These are phyloP conservation scores for Lipomyces orientalis DNA, from an alignment of 805 yeast genomes.

Conservation along the genomic window DNA sequence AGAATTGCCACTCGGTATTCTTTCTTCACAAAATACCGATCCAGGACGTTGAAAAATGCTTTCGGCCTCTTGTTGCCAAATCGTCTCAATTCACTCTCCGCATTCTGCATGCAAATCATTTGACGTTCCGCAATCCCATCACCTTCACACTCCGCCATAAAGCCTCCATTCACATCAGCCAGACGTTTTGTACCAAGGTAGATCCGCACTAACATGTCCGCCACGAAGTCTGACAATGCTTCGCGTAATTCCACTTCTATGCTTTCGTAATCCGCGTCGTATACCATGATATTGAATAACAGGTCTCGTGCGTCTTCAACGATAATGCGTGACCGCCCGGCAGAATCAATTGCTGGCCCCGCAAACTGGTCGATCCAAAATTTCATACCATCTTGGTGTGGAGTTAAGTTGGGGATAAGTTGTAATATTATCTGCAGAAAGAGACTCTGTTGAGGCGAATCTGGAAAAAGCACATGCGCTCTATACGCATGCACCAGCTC, in stretches of 20 bases:
- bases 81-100: constrained; percentile 49
- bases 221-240: constrained; percentile 39
- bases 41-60: constrained; percentile 49
- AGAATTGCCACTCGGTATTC: constrained; percentile 50
- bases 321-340: constrained; percentile 52
- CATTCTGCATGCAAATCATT: constrained; percentile 56
- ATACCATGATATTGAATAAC: constrained; percentile 41
- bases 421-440: constrained; percentile 44
- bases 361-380: constrained; percentile 59
- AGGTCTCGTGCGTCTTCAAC: constrained; percentile 46
- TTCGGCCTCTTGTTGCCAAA: constrained; percentile 52
- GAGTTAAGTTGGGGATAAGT: constrained; percentile 44
- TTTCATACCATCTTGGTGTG: constrained; percentile 42
- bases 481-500: constrained; percentile 43
- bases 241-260: constrained; percentile 26
- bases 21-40: constrained; percentile 47
- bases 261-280: constrained; percentile 35
- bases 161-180: not conserved
- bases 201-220: constrained; percentile 40
- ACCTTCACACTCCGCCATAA: constrained; percentile 16
- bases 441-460: constrained; percentile 37
- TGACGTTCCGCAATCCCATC: constrained; percentile 50
- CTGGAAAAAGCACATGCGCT: constrained; percentile 28
- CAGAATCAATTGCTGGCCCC: constrained; percentile 62
- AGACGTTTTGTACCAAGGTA: constrained; percentile 25